Evolutionary conservation across 805 yeast genomes (phyloP).

Genomic region (Zygoascus ofunaensis): DNA sequence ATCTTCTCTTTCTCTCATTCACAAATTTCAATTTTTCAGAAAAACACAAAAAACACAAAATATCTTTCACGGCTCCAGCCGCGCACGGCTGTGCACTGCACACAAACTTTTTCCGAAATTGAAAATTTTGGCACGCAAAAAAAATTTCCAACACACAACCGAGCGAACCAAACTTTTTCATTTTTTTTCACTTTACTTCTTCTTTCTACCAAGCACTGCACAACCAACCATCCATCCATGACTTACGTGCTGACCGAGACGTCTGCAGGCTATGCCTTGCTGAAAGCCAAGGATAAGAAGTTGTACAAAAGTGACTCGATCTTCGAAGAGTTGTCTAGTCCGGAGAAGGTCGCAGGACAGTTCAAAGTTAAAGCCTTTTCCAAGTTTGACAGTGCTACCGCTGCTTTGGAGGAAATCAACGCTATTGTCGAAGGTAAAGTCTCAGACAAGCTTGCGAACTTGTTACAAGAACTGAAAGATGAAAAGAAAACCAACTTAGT

Average conservation of each 20-base stretch:
- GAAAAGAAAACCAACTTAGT: conserved; percentile 69
- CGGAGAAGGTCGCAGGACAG: conserved; percentile 79
- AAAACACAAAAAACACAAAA: too few species aligned
- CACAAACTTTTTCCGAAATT: too few species aligned
- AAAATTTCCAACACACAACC: neutral
- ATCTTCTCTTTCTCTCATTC: too few species aligned
- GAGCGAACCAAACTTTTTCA: neutral
- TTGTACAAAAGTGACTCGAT: conserved; percentile 75
- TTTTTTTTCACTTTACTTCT: neutral
- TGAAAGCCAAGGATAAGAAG: conserved; percentile 96
- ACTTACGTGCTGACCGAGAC: conserved; percentile 77
- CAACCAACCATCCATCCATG: conserved; percentile 17
- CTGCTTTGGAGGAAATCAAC: conserved; percentile 91
- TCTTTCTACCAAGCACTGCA: neutral
- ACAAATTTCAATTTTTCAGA: too few species aligned
- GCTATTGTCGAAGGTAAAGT: conserved; percentile 91
- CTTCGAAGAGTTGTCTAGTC: conserved; percentile 65
- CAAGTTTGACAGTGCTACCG: conserved; percentile 88
- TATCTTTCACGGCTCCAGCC: too few species aligned
- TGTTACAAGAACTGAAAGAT: conserved; percentile 40
- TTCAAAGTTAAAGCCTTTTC: conserved; percentile 91
- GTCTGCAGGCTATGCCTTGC: conserved; percentile 96
- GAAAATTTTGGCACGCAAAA: too few species aligned
- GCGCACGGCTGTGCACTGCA: too few species aligned
- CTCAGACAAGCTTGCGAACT: conserved; percentile 65